Base-by-base conservation (phyloP, 2,329 filamentous ascomycete species). In the Trichoderma citrinoviride region DNA sequence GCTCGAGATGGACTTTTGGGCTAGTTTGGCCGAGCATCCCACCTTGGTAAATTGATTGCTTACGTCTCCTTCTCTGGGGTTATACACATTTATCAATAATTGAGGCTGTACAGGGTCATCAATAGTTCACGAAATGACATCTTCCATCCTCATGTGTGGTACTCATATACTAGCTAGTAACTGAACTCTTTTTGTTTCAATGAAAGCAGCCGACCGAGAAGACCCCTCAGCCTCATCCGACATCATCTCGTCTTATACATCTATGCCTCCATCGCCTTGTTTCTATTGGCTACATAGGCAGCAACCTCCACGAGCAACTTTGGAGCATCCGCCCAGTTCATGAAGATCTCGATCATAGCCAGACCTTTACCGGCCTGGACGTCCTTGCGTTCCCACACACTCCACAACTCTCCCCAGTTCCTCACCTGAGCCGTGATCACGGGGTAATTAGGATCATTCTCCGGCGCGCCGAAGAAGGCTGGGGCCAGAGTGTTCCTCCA, bases 401-500 rank as follows among this genome's bases (percentile, higher is more conserved):
- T 49, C 8, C 61, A 41, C n/a, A 63, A 50, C 54, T 60, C n/a
- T 19, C 55, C 62, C 62, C 62, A 64, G 4, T 61, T 58, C 15
- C 50, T 60, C 4, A 33, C 62, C 21, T 64, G 44, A 21, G 23
- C 40, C n/a, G 57, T n/a, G 29, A 53, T 3, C 37, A 52, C 46
- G 15, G 62, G 55, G 19, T 58, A 58, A 21, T 55, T 29, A n/a
- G 46, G 14, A 14, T 12, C 73, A 19, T 77, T 76, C 8, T 78
- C 73, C 12, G 73, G 73, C 21, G 79, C 80, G 0, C 82, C 82
- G 56, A 85, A 84, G 64, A 83, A 80, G 14, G 71, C 73, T 1
- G 81, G 77, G 5, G 81, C 81, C 52, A 81, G 75, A 7, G 81
- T 77, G 64, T 86, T 82, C 54, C 80, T 75, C 84, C 83, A 86